Evolutionary conservation across 129 eudicot genomes (phyloP).

Genomic region (Cynara cardunculus): DNA sequence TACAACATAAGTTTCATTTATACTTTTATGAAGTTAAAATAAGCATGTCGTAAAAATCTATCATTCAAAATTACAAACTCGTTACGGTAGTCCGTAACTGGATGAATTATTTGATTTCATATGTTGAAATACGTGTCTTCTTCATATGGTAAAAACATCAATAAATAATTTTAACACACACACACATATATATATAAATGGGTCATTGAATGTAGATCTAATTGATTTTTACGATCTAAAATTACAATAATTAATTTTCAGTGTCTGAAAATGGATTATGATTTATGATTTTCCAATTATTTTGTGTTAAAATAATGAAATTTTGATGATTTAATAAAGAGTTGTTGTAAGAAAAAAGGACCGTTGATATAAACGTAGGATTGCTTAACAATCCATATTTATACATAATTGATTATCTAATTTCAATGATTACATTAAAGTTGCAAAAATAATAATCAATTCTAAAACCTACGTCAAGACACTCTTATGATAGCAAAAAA

Average conservation of each 20-base stretch:
- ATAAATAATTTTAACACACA: too few species aligned
- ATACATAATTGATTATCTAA: background rate
- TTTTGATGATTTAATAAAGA: background rate
- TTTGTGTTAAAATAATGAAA: background rate
- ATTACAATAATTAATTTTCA: background rate
- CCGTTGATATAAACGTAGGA: background rate
- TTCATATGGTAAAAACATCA: background rate
- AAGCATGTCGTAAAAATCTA: too few species aligned
- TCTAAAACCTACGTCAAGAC: background rate
- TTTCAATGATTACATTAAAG: background rate
- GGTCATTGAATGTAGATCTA: background rate
- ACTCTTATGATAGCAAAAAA: background rate
- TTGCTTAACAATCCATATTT: background rate
- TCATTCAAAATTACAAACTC: too few species aligned
- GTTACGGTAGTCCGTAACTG: background rate
- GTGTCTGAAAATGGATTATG: background rate
- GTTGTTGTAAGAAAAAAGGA: background rate
- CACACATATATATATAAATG: background rate
- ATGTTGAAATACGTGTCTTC: too few species aligned
- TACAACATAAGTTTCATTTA: too few species aligned
- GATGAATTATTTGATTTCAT: background rate
- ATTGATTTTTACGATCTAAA: too few species aligned
- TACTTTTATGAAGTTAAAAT: too few species aligned
- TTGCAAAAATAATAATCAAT: background rate
- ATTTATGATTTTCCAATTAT: too few species aligned